Evolutionary conservation across 2,329 filamentous ascomycete genomes (phyloP), one percentile per base, ranked within the genome.

Genomic region (Beauveria scarabaeidicola): DNA sequence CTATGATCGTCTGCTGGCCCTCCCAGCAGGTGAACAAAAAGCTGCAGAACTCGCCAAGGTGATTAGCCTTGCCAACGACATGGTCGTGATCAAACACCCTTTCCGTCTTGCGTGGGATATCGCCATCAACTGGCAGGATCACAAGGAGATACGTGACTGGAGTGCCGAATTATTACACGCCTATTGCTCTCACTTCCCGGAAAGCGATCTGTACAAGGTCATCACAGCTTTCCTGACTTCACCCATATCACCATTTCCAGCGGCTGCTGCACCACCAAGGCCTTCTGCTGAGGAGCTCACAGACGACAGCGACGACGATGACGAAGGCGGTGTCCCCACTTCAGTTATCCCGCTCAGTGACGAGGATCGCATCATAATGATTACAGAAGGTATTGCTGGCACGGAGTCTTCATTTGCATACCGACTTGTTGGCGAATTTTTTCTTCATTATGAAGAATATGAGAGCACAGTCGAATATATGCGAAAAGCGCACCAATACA

Each of bases 61-160:
- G 0, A 74, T 88, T 67, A 87, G 88, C 61, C 77, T 94, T 56
- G 91, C 93, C 0, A 85, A 87, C 63, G 94, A 93, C 62, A 96
- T 99, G 89, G 93, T 99, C 62, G 89, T 96, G 61, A 94, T 99
- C 70, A 92, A 93, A 66, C 91, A 97, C 66, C 90, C 91, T 0
- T 96, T 88, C 73, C 84, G 87, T 63, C 79, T 95, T 17, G 94
- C 94, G 0, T 99, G 95, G 95, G 88, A 91, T 66, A 87, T 97
- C 62, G 82, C 89, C 32, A 79, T 99, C 61, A 90, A 97, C 69
- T 97, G 93, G 89, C 83, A 89, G 65, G 92, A 97, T 71, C 77
- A 85, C 46, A 85, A 89, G 66, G 83, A 83, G 51, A 81, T 94
- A 52, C 77, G 81, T n/a, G 83, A 90, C 27, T 88, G 91, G 77